phyloP scores from a whole-genome alignment of 768 basidiomycete genomes.

The Mycena chlorophos region DNA sequence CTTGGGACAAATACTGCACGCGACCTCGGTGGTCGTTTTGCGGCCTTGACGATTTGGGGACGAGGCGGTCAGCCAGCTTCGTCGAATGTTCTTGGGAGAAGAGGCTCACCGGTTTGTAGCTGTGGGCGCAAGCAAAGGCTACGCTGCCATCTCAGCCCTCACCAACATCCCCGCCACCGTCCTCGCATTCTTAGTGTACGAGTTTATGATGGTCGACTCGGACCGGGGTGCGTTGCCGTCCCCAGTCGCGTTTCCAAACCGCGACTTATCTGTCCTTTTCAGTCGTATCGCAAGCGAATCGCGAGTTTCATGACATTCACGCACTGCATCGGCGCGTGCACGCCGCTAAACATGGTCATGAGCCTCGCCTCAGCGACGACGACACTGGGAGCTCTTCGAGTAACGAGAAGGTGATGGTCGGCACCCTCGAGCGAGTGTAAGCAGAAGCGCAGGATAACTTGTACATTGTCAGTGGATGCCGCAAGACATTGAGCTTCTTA shows the following conservation, averaged over 20 bases:
- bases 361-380: background rate
- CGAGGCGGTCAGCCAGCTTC: conserved; percentile 33
- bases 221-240: conserved; percentile 50
- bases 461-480: no score
- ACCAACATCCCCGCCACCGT: conserved; percentile 67
- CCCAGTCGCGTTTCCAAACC: background rate
- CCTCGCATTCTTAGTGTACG: conserved; percentile 54
- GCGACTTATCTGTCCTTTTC: background rate
- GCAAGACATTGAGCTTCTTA: no score
- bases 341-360: conserved; percentile 1
- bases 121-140: conserved; percentile 26
- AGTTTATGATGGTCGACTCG: conserved; percentile 57
- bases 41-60: conserved; percentile 64
- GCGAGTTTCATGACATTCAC: conserved; percentile 20
- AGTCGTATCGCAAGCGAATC: conserved; percentile 15
- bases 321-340: conserved; percentile 15
- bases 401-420: conserved; percentile 11
- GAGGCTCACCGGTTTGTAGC: conserved; percentile 34
- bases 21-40: conserved; percentile 66
- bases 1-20: conserved; percentile 67
- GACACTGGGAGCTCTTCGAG: background rate
- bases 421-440: conserved; percentile 20
- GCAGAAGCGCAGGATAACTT: no score
- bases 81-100: conserved; percentile 1
- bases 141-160: conserved; percentile 63